Conservation (phyloP, 2,329 filamentous ascomycete species). For the Cercospora brassicicola region DNA sequence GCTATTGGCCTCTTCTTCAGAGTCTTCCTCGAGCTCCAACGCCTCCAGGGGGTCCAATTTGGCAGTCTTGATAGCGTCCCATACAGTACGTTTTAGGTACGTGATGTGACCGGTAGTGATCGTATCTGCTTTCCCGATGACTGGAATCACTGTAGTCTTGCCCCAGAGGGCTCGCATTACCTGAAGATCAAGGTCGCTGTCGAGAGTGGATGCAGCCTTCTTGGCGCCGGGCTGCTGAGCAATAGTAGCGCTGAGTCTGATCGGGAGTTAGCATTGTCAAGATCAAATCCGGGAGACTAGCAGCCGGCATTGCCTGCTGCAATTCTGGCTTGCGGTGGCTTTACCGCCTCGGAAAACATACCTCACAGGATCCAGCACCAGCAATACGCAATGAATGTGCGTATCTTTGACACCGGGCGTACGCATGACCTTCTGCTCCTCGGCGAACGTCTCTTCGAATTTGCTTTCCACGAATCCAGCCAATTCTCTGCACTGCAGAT, state of each 20-base stretch:
- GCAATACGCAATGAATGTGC: constrained; percentile 93
- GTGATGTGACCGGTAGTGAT: constrained; percentile 94
- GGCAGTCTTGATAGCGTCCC: constrained; percentile 80
- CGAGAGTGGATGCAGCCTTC: constrained; percentile 50
- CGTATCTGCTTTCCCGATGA: constrained; percentile 95
- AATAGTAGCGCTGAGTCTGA: constrained; percentile 70
- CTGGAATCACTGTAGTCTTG: constrained; percentile 92
- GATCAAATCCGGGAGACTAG: neutral
- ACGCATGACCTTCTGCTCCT: constrained; percentile 96
- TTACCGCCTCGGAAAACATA: constrained; percentile 41
- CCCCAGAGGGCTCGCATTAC: constrained; percentile 83
- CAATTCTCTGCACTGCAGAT: constrained; percentile 90
- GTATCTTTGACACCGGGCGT: constrained; percentile 92
- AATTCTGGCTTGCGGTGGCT: constrained; percentile 5
- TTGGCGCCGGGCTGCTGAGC: constrained; percentile 24
- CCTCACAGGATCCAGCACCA: constrained; percentile 77
- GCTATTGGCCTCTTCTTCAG: constrained; percentile 52
- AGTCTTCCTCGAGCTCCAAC: constrained; percentile 76
- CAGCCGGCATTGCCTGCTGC: neutral
- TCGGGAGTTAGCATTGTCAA: constrained; percentile 33
- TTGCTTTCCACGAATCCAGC: constrained; percentile 92
- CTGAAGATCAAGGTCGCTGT: constrained; percentile 87
- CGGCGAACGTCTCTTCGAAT: constrained; percentile 94
- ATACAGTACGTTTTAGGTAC: constrained; percentile 85
- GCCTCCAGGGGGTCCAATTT: constrained; percentile 86